A percentile compares a stretch with the other conserved stretches of the same genome.
These are phyloP conservation scores for Fusarium sp. DNA, from an alignment of 2,329 filamentous ascomycete genomes.

Conservation along the genomic window DNA sequence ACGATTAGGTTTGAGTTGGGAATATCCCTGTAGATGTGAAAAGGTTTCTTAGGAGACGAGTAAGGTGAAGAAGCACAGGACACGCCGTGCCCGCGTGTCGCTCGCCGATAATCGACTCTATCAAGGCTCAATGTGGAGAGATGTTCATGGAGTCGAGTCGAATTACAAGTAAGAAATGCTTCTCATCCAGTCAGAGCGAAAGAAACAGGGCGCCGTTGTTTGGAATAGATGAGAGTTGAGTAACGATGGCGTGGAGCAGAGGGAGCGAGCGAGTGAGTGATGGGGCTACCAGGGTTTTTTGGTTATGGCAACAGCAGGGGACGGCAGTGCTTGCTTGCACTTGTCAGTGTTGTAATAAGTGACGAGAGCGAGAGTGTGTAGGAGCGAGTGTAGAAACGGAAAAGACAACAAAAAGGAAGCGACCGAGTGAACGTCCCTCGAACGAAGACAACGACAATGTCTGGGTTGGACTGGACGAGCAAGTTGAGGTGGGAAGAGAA, in stretches of 20 bases:
- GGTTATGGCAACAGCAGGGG: conserved; percentile 36
- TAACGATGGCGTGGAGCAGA: conserved; percentile 38
- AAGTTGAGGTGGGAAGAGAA: conserved; percentile 21
- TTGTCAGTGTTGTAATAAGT: conserved; percentile 23
- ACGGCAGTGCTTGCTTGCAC: conserved; percentile 11
- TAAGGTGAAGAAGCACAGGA: conserved; percentile 34
- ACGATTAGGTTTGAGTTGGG: conserved; percentile 43
- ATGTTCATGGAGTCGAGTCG: conserved; percentile 41
- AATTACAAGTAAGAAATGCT: conserved; percentile 17
- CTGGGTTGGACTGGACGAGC: conserved; percentile 19
- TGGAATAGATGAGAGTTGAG: conserved; percentile 42
- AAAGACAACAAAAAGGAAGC: conserved; percentile 27
- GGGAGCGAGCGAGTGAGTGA: conserved; percentile 39
- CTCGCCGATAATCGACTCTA: conserved; percentile 21
- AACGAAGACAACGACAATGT: conserved; percentile 35
- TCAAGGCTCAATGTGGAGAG: conserved; percentile 37
- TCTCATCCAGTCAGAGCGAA: conserved; percentile 28
- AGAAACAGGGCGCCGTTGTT: conserved; percentile 42
- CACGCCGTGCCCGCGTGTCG: conserved; percentile 32
- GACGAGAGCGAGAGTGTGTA: conserved; percentile 26
- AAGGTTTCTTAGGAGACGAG: conserved; percentile 47
- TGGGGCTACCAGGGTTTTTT: conserved; percentile 38
- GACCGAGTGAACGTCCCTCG: conserved; percentile 20
- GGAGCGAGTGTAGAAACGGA: conserved; percentile 19
- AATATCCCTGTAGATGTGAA: conserved; percentile 45